Percentiles rank a stretch among this genome's conserved stretches.
Conservation (phyloP, 73 alveolate species). For the Tetrahymena thermophila region DNA sequence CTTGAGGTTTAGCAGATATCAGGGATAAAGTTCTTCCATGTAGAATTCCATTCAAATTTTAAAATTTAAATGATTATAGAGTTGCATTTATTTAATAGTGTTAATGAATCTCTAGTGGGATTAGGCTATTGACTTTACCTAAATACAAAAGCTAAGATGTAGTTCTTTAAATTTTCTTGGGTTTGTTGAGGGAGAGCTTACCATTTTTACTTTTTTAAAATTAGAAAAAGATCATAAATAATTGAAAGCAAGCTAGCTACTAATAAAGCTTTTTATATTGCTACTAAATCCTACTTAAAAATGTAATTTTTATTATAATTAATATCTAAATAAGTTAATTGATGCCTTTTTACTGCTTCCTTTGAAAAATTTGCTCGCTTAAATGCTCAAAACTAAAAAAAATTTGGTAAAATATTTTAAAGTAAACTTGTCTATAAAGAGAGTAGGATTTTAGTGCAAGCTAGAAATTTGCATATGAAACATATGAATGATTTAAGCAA, state of each 20-base stretch:
- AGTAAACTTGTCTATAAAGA: not conserved
- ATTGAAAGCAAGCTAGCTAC: not conserved
- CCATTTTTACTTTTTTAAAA: constrained; percentile 46
- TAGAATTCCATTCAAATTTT: constrained; percentile 81
- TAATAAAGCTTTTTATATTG: not conserved
- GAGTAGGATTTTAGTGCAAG: not conserved
- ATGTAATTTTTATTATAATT: too few species aligned
- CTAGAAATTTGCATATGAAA: not conserved
- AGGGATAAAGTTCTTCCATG: constrained; percentile 84
- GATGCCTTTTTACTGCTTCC: not conserved
- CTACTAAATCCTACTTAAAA: not conserved
- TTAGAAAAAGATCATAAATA: not conserved
- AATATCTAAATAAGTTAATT: not conserved
- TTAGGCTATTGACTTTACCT: constrained; percentile 28
- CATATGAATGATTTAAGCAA: not conserved
- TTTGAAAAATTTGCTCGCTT: not conserved
- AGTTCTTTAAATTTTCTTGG: constrained; percentile 44
- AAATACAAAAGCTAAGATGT: constrained; percentile 29
- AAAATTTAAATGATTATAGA: constrained; percentile 55
- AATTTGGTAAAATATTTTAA: too few species aligned
- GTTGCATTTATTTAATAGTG: constrained; percentile 69
- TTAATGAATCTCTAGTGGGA: constrained; percentile 5
- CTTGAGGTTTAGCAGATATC: constrained; percentile 78
- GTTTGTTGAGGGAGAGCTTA: constrained; percentile 44
- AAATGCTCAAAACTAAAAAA: not conserved